These are phyloP conservation scores for Tetracentron sinense DNA, from an alignment of 164 flowering plant species.

Conservation along the genomic window DNA sequence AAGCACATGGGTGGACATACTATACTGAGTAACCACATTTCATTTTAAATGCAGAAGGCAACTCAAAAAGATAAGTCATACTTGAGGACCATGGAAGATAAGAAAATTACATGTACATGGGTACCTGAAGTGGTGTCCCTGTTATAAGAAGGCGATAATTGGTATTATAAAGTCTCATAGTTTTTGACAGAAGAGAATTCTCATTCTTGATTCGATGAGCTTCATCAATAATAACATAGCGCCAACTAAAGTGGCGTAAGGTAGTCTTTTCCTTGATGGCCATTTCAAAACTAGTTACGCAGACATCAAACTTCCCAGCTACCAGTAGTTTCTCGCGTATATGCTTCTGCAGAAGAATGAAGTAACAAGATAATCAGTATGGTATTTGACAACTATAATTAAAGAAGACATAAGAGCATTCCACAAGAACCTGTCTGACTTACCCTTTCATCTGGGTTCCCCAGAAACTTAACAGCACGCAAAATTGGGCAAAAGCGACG, in stretches of 20 bases:
- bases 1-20: not conserved
- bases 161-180: conserved; percentile 89
- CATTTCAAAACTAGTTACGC: conserved; percentile 99
- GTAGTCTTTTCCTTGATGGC: conserved; percentile 90
- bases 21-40: too few relatives aligned
- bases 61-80: not conserved
- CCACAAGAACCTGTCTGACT: conserved; percentile 5
- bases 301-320: conserved; percentile 97
- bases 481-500: conserved; percentile 83
- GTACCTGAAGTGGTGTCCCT: conserved; percentile 99
- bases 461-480: conserved; percentile 94
- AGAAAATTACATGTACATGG: not conserved
- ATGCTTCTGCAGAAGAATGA: conserved; percentile 57
- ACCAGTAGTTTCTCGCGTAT: conserved; percentile 81
- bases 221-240: conserved; percentile 98
- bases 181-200: conserved; percentile 96
- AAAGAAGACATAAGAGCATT: not conserved
- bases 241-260: conserved; percentile 97
- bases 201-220: conserved; percentile 99
- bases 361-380: not conserved
- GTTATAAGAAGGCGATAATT: conserved; percentile 95
- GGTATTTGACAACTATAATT: not conserved
- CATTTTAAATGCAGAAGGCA: not conserved
- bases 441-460: conserved; percentile 98
- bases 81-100: not conserved